Base-by-base conservation (phyloP, 345 rosid species). In the Hypericum androsaemum region DNA sequence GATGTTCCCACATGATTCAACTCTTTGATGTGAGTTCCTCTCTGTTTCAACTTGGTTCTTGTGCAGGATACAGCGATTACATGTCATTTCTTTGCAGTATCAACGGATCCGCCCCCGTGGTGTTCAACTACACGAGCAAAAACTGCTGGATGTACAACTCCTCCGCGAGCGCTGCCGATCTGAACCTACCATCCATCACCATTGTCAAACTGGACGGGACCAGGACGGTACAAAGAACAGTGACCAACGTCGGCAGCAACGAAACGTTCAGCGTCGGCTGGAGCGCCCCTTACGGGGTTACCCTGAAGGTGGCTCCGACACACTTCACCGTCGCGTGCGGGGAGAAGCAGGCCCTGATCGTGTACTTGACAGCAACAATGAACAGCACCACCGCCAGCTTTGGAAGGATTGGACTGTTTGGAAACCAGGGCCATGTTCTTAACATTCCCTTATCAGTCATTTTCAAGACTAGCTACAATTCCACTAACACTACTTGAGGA, bases 141-240 rank as follows among this genome's bases (percentile, higher is more conserved):
- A 73, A 64, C 48, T 88, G 98, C 59, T 49, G 69, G 73, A 59
- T 22, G 9, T 67, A 65, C 41, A 81, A 82, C 49, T 65, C 56
- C 7, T 71, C 74, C 12, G 70, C 73, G 16, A 50, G 39, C 0
- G 81, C 79, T 7, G 64, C 78, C 14, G 84, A 92, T 60, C 74
- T 92, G 70, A 92, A 92, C 76, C 67, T 92, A 62, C 97, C 98
- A 28, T 92, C 97, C 2, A 75, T 92, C 63, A 80, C 95, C 12
- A 61, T 92, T 41, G 67, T 90, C 7, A 80, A 56, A 37, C 81
- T 88, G 43, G 71, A 81, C 45, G 71, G 59, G 52, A 71, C 74
- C 5, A 66, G 69, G 50, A 75, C 80, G 0, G 70, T 88, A 8
- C 73, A 66, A 53, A 71, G 98, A 60, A 46, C 77, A 5, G 58